phyloP scores from a whole-genome alignment of 1,139 yeast species.

The Candida buenavistaensis region DNA sequence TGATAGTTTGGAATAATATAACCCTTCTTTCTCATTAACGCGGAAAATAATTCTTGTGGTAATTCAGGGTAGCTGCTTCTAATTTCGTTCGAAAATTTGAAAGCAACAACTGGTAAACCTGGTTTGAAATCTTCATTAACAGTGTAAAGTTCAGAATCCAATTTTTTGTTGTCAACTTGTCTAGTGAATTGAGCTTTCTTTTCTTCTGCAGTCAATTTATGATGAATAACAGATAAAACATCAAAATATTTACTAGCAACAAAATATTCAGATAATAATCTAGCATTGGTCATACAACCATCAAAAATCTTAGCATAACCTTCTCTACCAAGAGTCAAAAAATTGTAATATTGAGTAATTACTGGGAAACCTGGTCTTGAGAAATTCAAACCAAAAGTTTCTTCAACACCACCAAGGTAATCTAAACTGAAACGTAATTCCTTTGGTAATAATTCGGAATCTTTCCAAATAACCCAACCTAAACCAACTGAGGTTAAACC shows the following conservation, averaged over 20 bases:
- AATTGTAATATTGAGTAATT: conserved; percentile 81
- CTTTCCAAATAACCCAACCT: conserved; percentile 91
- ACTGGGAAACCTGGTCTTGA: conserved; percentile 94
- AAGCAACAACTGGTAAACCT: conserved; percentile 90
- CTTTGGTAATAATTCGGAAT: conserved; percentile 61
- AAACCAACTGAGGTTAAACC: conserved; percentile 89
- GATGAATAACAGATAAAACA: conserved; percentile 76
- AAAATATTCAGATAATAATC: conserved; percentile 63
- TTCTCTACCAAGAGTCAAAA: conserved; percentile 64
- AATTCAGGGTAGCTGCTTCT: conserved; percentile 66
- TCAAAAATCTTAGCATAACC: conserved; percentile 70
- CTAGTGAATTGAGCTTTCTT: conserved; percentile 23
- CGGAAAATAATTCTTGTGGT: conserved; percentile 79
- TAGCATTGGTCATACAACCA: conserved; percentile 65
- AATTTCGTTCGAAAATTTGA: conserved; percentile 65
- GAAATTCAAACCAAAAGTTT: conserved; percentile 82
- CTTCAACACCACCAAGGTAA: conserved; percentile 88
- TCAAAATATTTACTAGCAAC: conserved; percentile 69
- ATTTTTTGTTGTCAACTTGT: conserved; percentile 8
- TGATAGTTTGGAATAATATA: conserved; percentile 91
- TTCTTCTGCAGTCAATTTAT: conserved; percentile 31
- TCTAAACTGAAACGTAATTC: conserved; percentile 51
- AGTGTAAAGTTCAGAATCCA: conserved; percentile 8
- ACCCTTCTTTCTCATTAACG: conserved; percentile 75
- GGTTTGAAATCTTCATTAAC: conserved; percentile 53